phyloP scores from a whole-genome alignment of 1,284 basidiomycete species.

The Testicularia cyperi region DNA sequence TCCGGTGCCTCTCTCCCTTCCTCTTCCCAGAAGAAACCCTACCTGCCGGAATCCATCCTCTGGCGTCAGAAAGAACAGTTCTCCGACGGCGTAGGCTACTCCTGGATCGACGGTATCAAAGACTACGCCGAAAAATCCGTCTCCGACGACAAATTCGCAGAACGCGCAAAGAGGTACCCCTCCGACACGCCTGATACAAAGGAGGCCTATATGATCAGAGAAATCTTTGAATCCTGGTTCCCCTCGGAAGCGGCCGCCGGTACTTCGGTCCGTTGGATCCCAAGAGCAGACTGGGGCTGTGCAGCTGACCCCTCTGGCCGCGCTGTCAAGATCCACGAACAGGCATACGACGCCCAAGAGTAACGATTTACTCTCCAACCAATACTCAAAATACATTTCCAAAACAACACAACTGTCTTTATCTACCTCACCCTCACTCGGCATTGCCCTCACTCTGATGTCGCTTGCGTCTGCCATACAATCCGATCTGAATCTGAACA shows the following conservation, averaged over 20 bases:
- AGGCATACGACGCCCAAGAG: constrained; percentile 69
- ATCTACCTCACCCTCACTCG: too few relatives aligned
- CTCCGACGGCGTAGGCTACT: constrained; percentile 98
- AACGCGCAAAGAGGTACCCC: constrained; percentile 76
- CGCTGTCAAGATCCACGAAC: constrained; percentile 91
- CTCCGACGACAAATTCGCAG: constrained; percentile 78
- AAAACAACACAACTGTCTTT: background rate
- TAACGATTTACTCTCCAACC: constrained; percentile 1
- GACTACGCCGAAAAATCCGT: constrained; percentile 75
- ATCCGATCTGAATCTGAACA: too few relatives aligned
- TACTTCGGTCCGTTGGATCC: constrained; percentile 72
- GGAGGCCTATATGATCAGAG: constrained; percentile 92
- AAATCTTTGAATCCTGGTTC: constrained; percentile 79
- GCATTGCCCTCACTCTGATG: too few relatives aligned
- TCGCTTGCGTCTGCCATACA: too few relatives aligned
- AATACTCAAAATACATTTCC: too few relatives aligned
- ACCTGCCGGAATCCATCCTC: constrained; percentile 88
- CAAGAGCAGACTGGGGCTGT: constrained; percentile 92
- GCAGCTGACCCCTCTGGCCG: constrained; percentile 90
- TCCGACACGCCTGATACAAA: constrained; percentile 89
- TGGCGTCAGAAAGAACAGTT: constrained; percentile 99
- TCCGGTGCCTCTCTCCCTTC: constrained; percentile 13
- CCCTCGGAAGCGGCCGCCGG: constrained; percentile 80
- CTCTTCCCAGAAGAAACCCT: constrained; percentile 64
- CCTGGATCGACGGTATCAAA: constrained; percentile 99